These are phyloP conservation scores for Emmonsiellopsis sp. DNA, from an alignment of 2,329 filamentous ascomycete species.

Conservation along the genomic window DNA sequence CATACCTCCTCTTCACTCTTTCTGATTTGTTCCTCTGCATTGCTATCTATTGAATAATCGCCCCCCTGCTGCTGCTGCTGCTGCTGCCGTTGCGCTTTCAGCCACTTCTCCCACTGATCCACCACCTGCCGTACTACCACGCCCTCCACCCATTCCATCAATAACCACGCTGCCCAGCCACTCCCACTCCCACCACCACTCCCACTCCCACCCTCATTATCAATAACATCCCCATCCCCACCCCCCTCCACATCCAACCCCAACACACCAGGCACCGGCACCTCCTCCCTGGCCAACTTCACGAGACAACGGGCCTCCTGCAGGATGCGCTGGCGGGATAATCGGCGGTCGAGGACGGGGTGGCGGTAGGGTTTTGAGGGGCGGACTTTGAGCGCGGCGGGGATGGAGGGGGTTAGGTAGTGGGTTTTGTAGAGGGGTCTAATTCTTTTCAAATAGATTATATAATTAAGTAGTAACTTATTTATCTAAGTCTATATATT, in stretches of 20 bases:
- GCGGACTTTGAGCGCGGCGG: constrained; percentile 81
- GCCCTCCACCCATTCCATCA: constrained; percentile 78
- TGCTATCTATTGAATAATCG: constrained; percentile 21
- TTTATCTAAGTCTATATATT: too few species aligned
- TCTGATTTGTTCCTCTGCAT: constrained; percentile 18
- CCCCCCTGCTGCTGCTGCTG: constrained; percentile 11
- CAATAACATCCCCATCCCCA: constrained; percentile 18
- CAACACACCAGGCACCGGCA: constrained; percentile 73
- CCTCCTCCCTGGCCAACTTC: constrained; percentile 67
- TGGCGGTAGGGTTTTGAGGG: constrained; percentile 88
- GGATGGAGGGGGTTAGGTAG: constrained; percentile 58
- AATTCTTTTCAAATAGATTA: too few species aligned
- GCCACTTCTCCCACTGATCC: constrained; percentile 55
- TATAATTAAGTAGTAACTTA: too few species aligned
- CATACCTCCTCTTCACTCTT: constrained; percentile 45
- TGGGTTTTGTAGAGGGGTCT: constrained; percentile 79
- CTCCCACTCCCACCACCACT: constrained; percentile 21
- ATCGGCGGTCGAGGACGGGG: constrained; percentile 72
- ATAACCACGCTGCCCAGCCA: constrained; percentile 60
- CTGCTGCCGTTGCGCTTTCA: constrained; percentile 18
- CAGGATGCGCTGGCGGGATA: constrained; percentile 78
- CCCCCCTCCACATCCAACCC: constrained; percentile 54
- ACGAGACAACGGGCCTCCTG: constrained; percentile 80
- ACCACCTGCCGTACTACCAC: constrained; percentile 59
- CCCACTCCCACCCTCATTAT: constrained; percentile 42